Conservation (phyloP, 2,329 filamentous ascomycete genomes). For the Aspergillus carbonarius region DNA sequence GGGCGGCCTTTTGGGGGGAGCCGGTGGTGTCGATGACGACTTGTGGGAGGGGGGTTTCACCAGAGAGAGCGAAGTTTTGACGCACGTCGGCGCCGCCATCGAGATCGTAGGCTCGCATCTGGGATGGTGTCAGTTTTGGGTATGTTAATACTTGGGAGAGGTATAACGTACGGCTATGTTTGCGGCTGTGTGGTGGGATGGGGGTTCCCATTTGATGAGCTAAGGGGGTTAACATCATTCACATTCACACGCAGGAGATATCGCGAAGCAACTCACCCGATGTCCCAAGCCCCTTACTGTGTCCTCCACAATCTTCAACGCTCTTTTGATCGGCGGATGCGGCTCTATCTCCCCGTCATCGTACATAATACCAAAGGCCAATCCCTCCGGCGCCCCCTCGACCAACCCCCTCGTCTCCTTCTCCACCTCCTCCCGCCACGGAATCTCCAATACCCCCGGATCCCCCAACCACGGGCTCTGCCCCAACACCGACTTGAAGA, state of each 20-base stretch:
- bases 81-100: constrained; percentile 55
- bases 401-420: constrained; percentile 40
- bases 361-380: constrained; percentile 57
- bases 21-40: constrained; percentile 33
- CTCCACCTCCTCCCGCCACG: constrained; percentile 57
- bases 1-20: constrained; percentile 40
- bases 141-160: too few species aligned
- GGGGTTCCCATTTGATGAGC: constrained; percentile 61
- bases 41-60: constrained; percentile 53
- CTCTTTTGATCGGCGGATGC: constrained; percentile 59
- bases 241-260: not conserved
- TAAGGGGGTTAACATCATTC: constrained; percentile 14
- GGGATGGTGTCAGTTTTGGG: constrained; percentile 4
- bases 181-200: constrained; percentile 44
- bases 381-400: constrained; percentile 32
- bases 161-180: constrained; percentile 41
- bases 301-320: constrained; percentile 52
- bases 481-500: constrained; percentile 57
- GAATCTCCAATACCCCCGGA: constrained; percentile 63
- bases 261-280: constrained; percentile 27
- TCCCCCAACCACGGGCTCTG: constrained; percentile 66
- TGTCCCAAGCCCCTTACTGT: constrained; percentile 55
- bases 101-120: constrained; percentile 27
- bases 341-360: constrained; percentile 52
- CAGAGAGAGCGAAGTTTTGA: constrained; percentile 54